phyloP scores from a whole-genome alignment of 2,329 filamentous ascomycete species.

The Hymenoscyphus salicellus region DNA sequence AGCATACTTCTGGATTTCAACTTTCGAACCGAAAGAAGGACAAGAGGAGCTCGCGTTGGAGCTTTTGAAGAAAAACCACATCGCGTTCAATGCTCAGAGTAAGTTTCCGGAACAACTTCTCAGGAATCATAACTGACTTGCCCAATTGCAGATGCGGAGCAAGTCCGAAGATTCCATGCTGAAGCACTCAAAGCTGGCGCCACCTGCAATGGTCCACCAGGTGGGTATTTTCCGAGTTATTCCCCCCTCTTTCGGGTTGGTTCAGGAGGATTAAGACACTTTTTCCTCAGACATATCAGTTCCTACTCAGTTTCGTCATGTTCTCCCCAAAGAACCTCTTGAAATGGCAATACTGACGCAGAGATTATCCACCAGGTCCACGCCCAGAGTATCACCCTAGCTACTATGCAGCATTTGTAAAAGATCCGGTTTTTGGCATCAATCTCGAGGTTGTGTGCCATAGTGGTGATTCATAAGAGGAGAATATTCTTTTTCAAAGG shows the following conservation, averaged over 20 bases:
- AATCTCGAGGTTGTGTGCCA: slow-evolving; percentile 23
- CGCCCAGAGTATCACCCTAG: slow-evolving; percentile 17
- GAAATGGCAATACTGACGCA: too few species aligned
- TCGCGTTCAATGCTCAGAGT: slow-evolving; percentile 23
- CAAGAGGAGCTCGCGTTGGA: not conserved
- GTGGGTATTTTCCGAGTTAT: not conserved
- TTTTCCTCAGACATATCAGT: too few species aligned
- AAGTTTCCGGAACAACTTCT: not conserved
- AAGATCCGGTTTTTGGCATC: slow-evolving; percentile 18
- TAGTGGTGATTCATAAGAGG: not conserved
- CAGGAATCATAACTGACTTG: not conserved
- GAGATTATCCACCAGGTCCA: slow-evolving; percentile 9
- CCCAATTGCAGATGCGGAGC: slow-evolving; percentile 13
- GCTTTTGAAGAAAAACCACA: slow-evolving; percentile 13
- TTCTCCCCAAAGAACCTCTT: too few species aligned
- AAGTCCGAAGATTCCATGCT: slow-evolving; percentile 20
- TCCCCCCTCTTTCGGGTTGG: too few species aligned
- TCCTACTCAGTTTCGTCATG: too few species aligned
- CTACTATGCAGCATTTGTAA: slow-evolving; percentile 24
- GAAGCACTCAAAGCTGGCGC: slow-evolving; percentile 21
- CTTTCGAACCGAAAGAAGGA: not conserved
- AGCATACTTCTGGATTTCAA: slow-evolving; percentile 19
- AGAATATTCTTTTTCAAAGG: not conserved
- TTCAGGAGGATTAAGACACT: too few species aligned
- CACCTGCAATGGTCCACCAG: slow-evolving; percentile 21